Evolutionary conservation across 352 stramenopile genomes (phyloP), one percentile per base, ranked within the genome.

Genomic region (Halophytophthora polymorphica): DNA sequence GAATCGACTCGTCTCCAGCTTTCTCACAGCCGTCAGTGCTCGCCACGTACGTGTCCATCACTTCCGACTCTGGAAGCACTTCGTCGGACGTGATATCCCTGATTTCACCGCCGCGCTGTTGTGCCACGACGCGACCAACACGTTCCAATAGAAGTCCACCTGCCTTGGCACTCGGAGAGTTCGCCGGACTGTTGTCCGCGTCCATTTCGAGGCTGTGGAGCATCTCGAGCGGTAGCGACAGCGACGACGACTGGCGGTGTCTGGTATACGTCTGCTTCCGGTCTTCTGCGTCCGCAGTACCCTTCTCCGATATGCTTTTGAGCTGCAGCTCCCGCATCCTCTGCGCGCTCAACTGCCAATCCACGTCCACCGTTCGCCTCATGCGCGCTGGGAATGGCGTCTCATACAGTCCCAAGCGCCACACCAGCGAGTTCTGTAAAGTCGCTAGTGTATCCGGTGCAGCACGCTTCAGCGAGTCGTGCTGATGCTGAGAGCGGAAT

Each of bases 41-140:
- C 14, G 58, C 25, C 6, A 68, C 50, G 31, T 66, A 69, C 1
- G 63, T 68, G 33, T 68, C 63, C 5, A 36, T 50, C 25, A 71
- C 17, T 42, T 58, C 66, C 7, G 33, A 65, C 8, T 13, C n/a
- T 37, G 62, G 40, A 2, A 71, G 28, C 6, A 62, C 41, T 14
- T 72, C 62, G 43, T 91, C 81, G 0, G 61, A 73, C 7, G 82
- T 92, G 52, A 92, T 92, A 33, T 92, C 82, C 50, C 65, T 71
- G 50, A 92, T 92, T 48, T 92, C 82, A 17, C 82, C 82, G 12
- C 80, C 80, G 31, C 78, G 60, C 50, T 94, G 75, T 37, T 84
- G 69, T 0, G 84, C 84, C 2, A 94, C 70, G 1, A 90, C 69
- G 17, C 80, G 73, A 19, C 84, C 82, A 23, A 94, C 84, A 35